Conservation (phyloP, 75 land plant genomes). For the Pseudotsuga menziesii region DNA sequence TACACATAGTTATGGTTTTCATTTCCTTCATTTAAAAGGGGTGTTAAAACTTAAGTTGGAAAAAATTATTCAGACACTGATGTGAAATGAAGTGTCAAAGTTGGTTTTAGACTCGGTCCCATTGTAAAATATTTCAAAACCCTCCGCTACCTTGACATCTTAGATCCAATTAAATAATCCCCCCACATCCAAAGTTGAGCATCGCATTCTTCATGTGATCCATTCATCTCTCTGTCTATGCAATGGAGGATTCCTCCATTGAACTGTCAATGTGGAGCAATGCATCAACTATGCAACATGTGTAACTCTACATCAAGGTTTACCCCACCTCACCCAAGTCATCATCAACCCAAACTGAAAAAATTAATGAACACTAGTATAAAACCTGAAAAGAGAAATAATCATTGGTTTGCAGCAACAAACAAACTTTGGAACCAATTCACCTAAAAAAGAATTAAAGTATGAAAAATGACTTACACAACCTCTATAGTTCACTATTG, state of each 20-base stretch:
- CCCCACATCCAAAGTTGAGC: constrained; percentile 11
- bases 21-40: background rate
- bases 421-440: background rate
- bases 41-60: background rate
- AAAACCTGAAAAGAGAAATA: background rate
- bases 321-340: constrained; percentile 11
- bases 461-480: no score
- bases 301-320: constrained; percentile 14
- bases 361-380: constrained; percentile 5
- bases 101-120: constrained; percentile 9
- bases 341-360: constrained; percentile 7
- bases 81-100: background rate
- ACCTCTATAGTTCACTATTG: background rate
- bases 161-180: constrained; percentile 14
- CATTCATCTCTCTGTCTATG: constrained; percentile 11
- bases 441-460: background rate
- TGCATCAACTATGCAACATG: constrained; percentile 15
- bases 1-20: background rate
- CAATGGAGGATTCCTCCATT: constrained; percentile 14
- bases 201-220: constrained; percentile 10
- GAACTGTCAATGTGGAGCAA: constrained; percentile 17
- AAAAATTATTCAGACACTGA: background rate
- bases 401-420: background rate
- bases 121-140: constrained; percentile 2
- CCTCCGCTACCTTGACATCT: constrained; percentile 16